Evolutionary conservation across 1,139 yeast genomes (phyloP), one percentile per base, ranked within the genome.

Genomic region (Geotrichum restrictum): DNA sequence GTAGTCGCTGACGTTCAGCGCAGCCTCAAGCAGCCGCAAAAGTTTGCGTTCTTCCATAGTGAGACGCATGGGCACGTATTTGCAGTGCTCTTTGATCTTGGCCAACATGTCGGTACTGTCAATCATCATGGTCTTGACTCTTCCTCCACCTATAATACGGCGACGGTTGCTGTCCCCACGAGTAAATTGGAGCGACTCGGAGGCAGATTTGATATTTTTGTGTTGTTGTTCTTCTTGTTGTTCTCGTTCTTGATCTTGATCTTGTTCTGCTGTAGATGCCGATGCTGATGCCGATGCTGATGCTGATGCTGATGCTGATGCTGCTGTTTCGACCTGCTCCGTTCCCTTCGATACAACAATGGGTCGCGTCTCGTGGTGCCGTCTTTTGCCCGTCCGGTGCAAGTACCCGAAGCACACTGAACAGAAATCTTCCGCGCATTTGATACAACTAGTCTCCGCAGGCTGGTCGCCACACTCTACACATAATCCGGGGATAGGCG

Each of bases 391-490:
- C 27, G 85, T 82, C 54, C 83, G 73, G 62, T 84, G 91, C 18
- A 82, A 71, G 69, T 82, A 77, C 40, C 74, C 80, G 62, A 77
- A 83, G 62, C 91, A 84, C 1, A 83, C 85, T 33, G 76, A 73
- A 64, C 91, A 84, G 59, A 82, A 84, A 24, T 73, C 73, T 60
- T 84, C 91, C 36, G 76, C 78, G 66, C 91, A 84, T 49, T 74
- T 74, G 36, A 68, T 62, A 65, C 91, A 84, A 32, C 70, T 65
- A 10, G 81, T 67, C 58, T 82, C 86, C 3, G 78, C 71, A 24
- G 85, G 82, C 80, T 82, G 85, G 62, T 84, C 87, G 33, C 78
- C 78, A 64, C 91, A 84, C 59, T 83, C 89, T 13, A 80, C 73
- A 66, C 91, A 83, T 40, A 76, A 67, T 2, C 69, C 65, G 5